phyloP scores from a whole-genome alignment of 306 rosid genomes.

The Corylus heterophylla region DNA sequence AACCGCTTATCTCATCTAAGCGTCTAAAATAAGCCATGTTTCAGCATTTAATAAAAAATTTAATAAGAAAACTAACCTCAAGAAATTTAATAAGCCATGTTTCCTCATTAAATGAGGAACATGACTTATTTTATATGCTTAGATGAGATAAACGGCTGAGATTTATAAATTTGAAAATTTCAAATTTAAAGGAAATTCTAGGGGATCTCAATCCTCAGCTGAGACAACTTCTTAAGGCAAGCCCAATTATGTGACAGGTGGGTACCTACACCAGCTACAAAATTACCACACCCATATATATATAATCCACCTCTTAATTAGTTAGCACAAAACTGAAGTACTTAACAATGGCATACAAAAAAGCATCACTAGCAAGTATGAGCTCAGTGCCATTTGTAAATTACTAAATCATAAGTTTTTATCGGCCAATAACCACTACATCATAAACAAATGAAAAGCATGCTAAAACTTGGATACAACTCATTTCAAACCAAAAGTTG shows the following conservation, averaged over 20 bases:
- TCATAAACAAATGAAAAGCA: not conserved
- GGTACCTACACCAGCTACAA: not conserved
- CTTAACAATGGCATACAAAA: not conserved
- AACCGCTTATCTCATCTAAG: too few relatives aligned
- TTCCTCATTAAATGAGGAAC: too few relatives aligned
- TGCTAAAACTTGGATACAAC: not conserved
- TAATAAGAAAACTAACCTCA: too few relatives aligned
- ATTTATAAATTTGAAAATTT: too few relatives aligned
- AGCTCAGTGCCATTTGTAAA: not conserved
- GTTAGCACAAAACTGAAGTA: conserved; percentile 1
- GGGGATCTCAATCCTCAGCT: not conserved
- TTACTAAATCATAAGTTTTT: not conserved
- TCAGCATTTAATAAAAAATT: too few relatives aligned
- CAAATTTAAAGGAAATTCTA: too few relatives aligned
- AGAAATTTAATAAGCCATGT: too few relatives aligned
- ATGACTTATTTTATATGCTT: too few relatives aligned
- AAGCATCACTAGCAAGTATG: not conserved
- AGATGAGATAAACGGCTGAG: too few relatives aligned
- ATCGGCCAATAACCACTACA: not conserved
- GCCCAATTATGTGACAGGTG: not conserved
- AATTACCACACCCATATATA: not conserved
- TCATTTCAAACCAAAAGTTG: not conserved
- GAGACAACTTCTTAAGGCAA: not conserved
- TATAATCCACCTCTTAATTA: not conserved
- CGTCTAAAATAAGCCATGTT: too few relatives aligned